phyloP scores from a whole-genome alignment of 2,329 filamentous ascomycete genomes.

The Calycina herbarum region DNA sequence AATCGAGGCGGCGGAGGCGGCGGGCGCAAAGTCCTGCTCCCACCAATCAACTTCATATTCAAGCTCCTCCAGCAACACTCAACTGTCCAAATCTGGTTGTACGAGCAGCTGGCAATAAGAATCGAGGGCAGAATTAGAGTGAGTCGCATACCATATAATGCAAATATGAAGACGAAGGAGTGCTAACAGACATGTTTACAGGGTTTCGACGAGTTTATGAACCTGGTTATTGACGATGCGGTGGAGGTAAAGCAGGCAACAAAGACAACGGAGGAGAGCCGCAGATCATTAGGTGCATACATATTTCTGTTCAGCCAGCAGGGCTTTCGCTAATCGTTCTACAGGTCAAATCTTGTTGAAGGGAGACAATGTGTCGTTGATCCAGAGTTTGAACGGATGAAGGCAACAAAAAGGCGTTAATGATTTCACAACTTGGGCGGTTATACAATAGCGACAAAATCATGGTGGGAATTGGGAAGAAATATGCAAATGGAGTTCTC shows the following conservation, averaged over 20 bases:
- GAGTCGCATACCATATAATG: conserved; percentile 37
- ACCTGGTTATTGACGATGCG: conserved; percentile 92
- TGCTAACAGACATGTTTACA: conserved; percentile 41
- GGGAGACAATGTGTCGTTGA: conserved; percentile 66
- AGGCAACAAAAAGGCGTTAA: conserved; percentile 31
- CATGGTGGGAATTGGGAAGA: conserved; percentile 15
- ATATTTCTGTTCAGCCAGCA: conserved; percentile 27
- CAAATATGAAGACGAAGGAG: not conserved
- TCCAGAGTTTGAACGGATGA: conserved; percentile 47
- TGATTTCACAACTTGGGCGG: conserved; percentile 21
- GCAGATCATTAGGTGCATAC: conserved; percentile 73
- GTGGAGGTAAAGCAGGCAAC: conserved; percentile 85
- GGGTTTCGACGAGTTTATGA: conserved; percentile 99
- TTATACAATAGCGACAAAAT: conserved; percentile 23
- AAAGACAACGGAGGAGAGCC: conserved; percentile 77
- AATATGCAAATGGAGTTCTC: conserved; percentile 17
- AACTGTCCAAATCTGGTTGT: conserved; percentile 92
- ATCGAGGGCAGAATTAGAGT: conserved; percentile 97
- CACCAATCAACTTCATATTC: conserved; percentile 87
- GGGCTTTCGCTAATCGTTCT: conserved; percentile 25
- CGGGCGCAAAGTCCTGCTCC: conserved; percentile 67
- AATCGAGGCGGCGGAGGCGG: conserved; percentile 40
- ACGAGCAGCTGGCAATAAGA: conserved; percentile 89
- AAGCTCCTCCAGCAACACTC: conserved; percentile 78
- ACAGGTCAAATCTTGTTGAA: conserved; percentile 66